A percentile compares a stretch with the other conserved stretches of the same genome.
These are phyloP conservation scores for Microcyclosporella mali DNA, from an alignment of 2,329 filamentous ascomycete genomes.

Conservation along the genomic window DNA sequence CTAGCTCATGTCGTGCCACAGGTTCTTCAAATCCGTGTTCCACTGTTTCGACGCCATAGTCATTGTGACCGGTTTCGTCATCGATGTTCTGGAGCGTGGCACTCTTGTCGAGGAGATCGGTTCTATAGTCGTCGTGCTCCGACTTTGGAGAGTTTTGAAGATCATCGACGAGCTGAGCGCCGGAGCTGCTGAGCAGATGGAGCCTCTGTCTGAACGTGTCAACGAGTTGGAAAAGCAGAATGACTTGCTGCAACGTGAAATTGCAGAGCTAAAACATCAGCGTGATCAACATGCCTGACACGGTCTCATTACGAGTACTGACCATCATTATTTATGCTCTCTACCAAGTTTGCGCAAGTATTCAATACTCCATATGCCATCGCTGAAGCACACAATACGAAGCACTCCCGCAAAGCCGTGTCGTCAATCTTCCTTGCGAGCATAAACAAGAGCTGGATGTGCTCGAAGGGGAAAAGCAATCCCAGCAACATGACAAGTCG, in stretches of 20 bases:
- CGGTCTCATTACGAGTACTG: background rate
- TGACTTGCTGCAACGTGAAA: background rate
- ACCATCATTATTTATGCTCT: background rate
- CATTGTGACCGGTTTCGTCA: slow-evolving; percentile 55
- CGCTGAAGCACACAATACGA: background rate
- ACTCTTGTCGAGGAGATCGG: slow-evolving; percentile 55
- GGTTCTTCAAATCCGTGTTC: slow-evolving; percentile 42
- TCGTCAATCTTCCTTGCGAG: no score
- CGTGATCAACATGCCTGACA: background rate
- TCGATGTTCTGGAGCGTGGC: slow-evolving; percentile 57
- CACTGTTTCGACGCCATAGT: slow-evolving; percentile 60
- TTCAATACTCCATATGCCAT: background rate
- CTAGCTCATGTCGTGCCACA: slow-evolving; percentile 3
- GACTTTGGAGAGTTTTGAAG: slow-evolving; percentile 64
- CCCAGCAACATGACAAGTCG: background rate
- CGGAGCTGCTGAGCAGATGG: slow-evolving; percentile 57
- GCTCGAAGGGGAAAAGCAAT: no score
- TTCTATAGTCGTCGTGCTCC: slow-evolving; percentile 60
- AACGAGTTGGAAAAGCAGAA: slow-evolving; percentile 48
- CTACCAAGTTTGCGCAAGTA: background rate
- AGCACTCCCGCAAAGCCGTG: no score
- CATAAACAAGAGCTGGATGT: no score
- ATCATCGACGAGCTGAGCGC: slow-evolving; percentile 63
- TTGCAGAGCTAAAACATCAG: background rate
- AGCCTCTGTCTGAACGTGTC: slow-evolving; percentile 49